Evolutionary conservation across 208 protist genomes (phyloP), one percentile per base, ranked within the genome.

Genomic region (Naegleria fowleri): DNA sequence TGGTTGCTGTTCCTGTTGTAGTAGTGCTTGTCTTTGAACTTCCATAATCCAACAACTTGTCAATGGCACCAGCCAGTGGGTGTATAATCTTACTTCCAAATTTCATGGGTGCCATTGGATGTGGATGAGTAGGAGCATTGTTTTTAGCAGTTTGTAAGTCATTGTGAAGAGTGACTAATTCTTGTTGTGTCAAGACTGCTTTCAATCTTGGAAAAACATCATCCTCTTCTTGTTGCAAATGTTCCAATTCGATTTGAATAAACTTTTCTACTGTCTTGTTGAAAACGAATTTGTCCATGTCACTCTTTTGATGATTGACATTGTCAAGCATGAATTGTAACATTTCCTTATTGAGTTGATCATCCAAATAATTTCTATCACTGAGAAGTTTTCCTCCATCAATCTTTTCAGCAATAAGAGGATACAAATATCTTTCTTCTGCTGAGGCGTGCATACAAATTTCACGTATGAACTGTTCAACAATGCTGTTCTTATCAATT

Each of bases 291-390:
- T 2, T 6, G 1, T 40, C 33, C 15, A 29, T 43, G 41, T 86
- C 83, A 51, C 15, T 86, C n/a, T 86, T 22, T 43, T 13, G 7
- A 48, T 0, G 0, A 4, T 48, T 86, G 15, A 25, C 40, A 39
- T 33, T 86, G 4, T 48, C 39, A 0, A 43, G 7, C 22, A 86
- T 15, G 16, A 86, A 48, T 48, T 86, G 67, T 36, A 79, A 33
- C 67, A 86, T 86, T 86, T 86, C 83, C n/a, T 86, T 86, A 48
- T 48, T 86, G 13, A 86, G 13, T n/a, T 86, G 83, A 43, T 86
- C 83, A 86, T 86, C 83, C 0, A 86, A 16, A 86, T 48, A 33
- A 43, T 48, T 48, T 29, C 83, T 40, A 7, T 86, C 83, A 19
- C 6, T 36, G 19, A 86, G 25, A 29, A 39, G n/a, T 43, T 40